Evolutionary conservation across 768 basidiomycete genomes (phyloP), one percentile per base, ranked within the genome.

Genomic region (Boletus vermiculosoides): DNA sequence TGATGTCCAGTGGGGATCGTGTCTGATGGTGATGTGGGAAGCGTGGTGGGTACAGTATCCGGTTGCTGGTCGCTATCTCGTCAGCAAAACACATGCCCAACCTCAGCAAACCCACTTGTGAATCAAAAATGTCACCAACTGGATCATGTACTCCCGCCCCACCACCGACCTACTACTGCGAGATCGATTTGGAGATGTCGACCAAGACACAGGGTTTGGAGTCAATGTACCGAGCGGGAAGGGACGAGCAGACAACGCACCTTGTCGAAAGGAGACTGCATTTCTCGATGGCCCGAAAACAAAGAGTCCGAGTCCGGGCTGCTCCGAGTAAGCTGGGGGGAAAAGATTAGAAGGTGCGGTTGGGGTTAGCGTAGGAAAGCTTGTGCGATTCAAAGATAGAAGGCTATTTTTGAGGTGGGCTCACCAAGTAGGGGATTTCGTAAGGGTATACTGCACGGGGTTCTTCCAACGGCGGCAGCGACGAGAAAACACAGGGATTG

Each of bases 151-250:
- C n/a, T n/a, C n/a, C n/a, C n/a, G n/a, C n/a, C n/a, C n/a, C n/a
- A n/a, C n/a, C n/a, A n/a, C n/a, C n/a, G n/a, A n/a, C n/a, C n/a
- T n/a, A n/a, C n/a, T n/a, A n/a, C n/a, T n/a, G n/a, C n/a, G n/a
- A 78, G 54, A 98, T 82, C 0, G 93, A 96, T 65, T 87, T 87
- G 1, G 94, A 86, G 50, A 93, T 85, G 60, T 95, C 89, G 22
- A 83, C 87, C n/a, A 99, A 79, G 2, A 85, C 79, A 55, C 93
- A 96, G 61, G 2, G 42, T 48, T 44, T 4, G 30, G 15, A 46
- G 55, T 55, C 52, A 47, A 40, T 39, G 23, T 3, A 40, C 5
- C 3, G 9, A 28, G 5, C 44, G 5, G 42, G 16, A 31, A 33
- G 31, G n/a, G n/a, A n/a, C n/a, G n/a, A n/a, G n/a, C n/a, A n/a